These are phyloP conservation scores for Ogataea salicorniae DNA, from an alignment of 805 yeast species.

Conservation along the genomic window DNA sequence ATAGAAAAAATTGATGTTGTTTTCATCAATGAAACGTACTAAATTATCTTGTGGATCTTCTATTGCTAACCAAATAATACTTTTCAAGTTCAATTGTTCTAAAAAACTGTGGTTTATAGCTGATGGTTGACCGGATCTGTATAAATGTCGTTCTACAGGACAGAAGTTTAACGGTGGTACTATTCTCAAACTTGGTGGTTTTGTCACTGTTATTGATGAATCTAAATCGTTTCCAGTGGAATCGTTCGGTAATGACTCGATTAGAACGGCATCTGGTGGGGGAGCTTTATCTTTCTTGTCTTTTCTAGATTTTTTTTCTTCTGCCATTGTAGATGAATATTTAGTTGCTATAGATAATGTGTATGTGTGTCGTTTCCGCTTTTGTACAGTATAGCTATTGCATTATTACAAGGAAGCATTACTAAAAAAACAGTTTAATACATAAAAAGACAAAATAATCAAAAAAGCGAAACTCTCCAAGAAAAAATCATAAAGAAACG, in stretches of 20 bases:
- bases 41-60: slow-evolving; percentile 93
- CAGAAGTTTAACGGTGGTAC: slow-evolving; percentile 95
- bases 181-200: slow-evolving; percentile 59
- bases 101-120: slow-evolving; percentile 88
- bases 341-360: too few species aligned
- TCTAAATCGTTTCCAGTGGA: slow-evolving; percentile 19
- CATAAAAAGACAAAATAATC: too few species aligned
- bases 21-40: slow-evolving; percentile 70
- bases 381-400: too few species aligned
- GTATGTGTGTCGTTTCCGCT: too few species aligned
- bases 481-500: too few species aligned
- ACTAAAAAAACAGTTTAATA: too few species aligned
- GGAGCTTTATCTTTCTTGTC: slow-evolving; percentile 1
- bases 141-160: slow-evolving; percentile 84
- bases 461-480: too few species aligned
- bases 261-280: slow-evolving; percentile 20
- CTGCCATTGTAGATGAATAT: too few species aligned
- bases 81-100: slow-evolving; percentile 63
- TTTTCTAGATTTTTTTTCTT: not conserved
- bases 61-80: slow-evolving; percentile 89
- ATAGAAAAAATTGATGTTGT: slow-evolving; percentile 72
- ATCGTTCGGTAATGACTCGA: slow-evolving; percentile 22
- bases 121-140: slow-evolving; percentile 92
- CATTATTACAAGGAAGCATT: too few species aligned
- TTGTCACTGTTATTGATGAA: slow-evolving; percentile 29